These are phyloP conservation scores for Kalmusia sp. DNA, from an alignment of 2,329 filamentous ascomycete genomes.

Conservation along the genomic window DNA sequence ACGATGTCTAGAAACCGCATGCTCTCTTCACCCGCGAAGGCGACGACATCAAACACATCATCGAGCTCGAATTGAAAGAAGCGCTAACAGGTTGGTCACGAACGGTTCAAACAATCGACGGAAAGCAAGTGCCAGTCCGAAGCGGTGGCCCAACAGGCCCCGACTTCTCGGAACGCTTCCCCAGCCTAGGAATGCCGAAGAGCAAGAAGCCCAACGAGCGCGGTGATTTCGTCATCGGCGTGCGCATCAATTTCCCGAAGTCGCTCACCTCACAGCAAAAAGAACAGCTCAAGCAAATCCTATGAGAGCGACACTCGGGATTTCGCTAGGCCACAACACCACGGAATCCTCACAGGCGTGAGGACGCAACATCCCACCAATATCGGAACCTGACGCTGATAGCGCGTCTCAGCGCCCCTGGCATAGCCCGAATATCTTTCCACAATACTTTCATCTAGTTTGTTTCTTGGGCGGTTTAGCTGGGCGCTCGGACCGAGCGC, in stretches of 20 bases:
- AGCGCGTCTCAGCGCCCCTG: background rate
- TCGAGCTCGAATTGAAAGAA: slow-evolving; percentile 90
- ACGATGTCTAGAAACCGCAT: slow-evolving; percentile 75
- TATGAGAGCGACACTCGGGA: slow-evolving; percentile 51
- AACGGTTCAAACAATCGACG: slow-evolving; percentile 92
- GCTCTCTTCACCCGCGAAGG: slow-evolving; percentile 84
- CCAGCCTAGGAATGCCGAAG: slow-evolving; percentile 90
- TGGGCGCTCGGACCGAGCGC: slow-evolving; percentile 1
- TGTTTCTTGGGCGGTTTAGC: background rate
- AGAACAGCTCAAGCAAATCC: slow-evolving; percentile 77
- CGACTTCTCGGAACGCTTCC: slow-evolving; percentile 80
- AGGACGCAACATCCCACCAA: no score
- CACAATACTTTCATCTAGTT: background rate
- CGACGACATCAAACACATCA: slow-evolving; percentile 80
- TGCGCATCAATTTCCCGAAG: slow-evolving; percentile 92
- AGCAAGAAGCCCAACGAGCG: slow-evolving; percentile 86
- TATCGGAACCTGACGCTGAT: no score
- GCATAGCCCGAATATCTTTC: background rate
- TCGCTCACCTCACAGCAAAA: slow-evolving; percentile 80
- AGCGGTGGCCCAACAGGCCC: slow-evolving; percentile 86
- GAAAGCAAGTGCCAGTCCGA: slow-evolving; percentile 79
- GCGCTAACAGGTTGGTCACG: slow-evolving; percentile 92
- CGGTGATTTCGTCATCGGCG: slow-evolving; percentile 86
- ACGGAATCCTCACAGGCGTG: background rate
- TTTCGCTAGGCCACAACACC: background rate